phyloP scores from a whole-genome alignment of 495 filamentous ascomycete genomes.

The Neurospora sp. region DNA sequence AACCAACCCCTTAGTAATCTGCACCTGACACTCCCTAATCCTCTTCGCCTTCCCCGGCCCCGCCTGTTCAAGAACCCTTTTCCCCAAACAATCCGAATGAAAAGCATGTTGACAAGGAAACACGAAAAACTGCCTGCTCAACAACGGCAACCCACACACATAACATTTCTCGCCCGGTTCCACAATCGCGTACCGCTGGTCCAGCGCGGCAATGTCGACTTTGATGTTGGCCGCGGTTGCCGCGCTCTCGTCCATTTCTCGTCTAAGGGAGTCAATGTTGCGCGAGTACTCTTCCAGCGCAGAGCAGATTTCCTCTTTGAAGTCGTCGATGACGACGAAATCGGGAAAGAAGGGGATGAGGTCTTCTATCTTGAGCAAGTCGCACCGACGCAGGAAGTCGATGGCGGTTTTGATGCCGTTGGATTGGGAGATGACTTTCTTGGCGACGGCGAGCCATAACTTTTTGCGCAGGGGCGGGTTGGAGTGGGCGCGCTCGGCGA shows the following conservation, averaged over 20 bases:
- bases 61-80: slow-evolving; percentile 66
- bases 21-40: slow-evolving; percentile 75
- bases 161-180: slow-evolving; percentile 93
- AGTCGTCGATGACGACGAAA: slow-evolving; percentile 97
- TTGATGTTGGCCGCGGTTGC: slow-evolving; percentile 83
- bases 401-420: slow-evolving; percentile 90
- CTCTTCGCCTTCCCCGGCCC: slow-evolving; percentile 63
- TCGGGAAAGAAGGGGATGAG: slow-evolving; percentile 97
- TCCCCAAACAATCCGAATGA: slow-evolving; percentile 84
- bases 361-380: slow-evolving; percentile 88
- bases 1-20: slow-evolving; percentile 62
- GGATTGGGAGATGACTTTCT: slow-evolving; percentile 71
- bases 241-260: slow-evolving; percentile 91
- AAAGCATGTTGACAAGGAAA: slow-evolving; percentile 98
- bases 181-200: slow-evolving; percentile 87
- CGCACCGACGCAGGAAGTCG: slow-evolving; percentile 84
- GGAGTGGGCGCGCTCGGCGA: slow-evolving; percentile 77
- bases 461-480: slow-evolving; percentile 80
- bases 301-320: slow-evolving; percentile 94
- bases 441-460: slow-evolving; percentile 87
- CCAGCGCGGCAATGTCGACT: slow-evolving; percentile 70
- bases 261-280: slow-evolving; percentile 78
- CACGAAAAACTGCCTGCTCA: slow-evolving; percentile 90
- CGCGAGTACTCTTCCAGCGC: slow-evolving; percentile 87
- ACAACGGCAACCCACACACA: slow-evolving; percentile 71